Evolutionary conservation across 495 filamentous ascomycete species (phyloP), one percentile per base, ranked within the genome.

Genomic region (Xylaria bambusicola): DNA sequence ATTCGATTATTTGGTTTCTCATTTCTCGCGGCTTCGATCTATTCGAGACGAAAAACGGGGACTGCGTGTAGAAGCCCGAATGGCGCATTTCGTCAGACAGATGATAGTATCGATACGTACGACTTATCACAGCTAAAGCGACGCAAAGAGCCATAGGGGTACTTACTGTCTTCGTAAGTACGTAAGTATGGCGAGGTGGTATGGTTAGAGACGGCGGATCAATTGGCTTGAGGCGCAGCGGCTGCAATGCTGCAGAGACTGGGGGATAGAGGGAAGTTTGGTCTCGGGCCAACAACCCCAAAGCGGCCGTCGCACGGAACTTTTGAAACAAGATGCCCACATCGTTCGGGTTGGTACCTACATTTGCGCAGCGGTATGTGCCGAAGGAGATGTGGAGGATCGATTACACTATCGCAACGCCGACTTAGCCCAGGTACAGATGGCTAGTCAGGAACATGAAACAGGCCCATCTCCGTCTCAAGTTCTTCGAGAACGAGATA

Each of bases 381-480:
- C 52, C 52, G 52, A 48, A 27, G 36, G 53, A 31, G 10, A 20
- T 36, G 41, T 47, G 53, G 53, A 56, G 53, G 53, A 38, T 6
- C 31, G 41, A 56, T 48, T 27, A n/a, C n/a, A n/a, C n/a, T n/a
- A 44, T 48, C 53, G 27, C 53, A 38, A 21, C 42, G 44, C 53
- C 41, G 35, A 27, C n/a, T n/a, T n/a, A n/a, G n/a, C n/a, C n/a
- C n/a, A n/a, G n/a, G n/a, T n/a, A n/a, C n/a, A 45, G 36, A 45
- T 48, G 17, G 31, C 29, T 35, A 48, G 44, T 29, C 56, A 58
- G 56, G 56, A 50, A 58, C 56, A 40, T 58, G 56, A 58, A 58
- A 58, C 56, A 41, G 33, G 56, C 46, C 50, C 56, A 41, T 23
- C 46, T 31, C 46, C 36, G 52, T 54, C 52, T 42, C 52, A 44